Evolutionary conservation across 495 filamentous ascomycete species (phyloP).

Genomic region (Acidiella bohemica): DNA sequence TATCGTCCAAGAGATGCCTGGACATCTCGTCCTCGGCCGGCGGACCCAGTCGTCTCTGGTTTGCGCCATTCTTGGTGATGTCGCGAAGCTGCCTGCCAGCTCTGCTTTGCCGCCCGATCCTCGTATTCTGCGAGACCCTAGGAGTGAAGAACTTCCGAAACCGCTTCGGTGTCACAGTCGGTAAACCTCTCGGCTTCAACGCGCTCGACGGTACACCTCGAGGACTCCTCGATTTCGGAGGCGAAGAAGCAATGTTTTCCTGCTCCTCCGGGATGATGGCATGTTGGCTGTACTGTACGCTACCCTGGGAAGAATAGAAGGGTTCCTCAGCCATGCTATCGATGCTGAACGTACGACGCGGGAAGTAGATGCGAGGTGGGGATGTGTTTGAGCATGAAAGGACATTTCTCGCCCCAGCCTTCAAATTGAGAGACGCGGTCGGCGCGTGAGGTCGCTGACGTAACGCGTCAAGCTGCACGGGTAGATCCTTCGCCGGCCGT

Average conservation of each 20-base stretch:
- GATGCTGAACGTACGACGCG: no score
- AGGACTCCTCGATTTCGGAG: background rate
- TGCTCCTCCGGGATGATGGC: conserved; percentile 6
- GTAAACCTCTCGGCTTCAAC: conserved; percentile 27
- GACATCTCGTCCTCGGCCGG: conserved; percentile 13
- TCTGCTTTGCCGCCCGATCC: conserved; percentile 37
- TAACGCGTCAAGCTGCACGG: no score
- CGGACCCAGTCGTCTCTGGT: conserved; percentile 4
- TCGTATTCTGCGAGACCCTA: conserved; percentile 33
- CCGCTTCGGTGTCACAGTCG: conserved; percentile 33
- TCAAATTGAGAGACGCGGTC: no score
- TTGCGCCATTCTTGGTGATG: conserved; percentile 38
- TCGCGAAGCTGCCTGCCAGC: conserved; percentile 44
- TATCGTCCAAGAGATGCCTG: conserved; percentile 3
- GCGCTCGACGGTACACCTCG: conserved; percentile 7
- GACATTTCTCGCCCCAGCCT: no score
- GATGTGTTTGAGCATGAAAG: background rate
- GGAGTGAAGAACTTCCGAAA: conserved; percentile 82
- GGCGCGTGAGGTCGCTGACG: no score
- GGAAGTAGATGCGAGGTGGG: background rate
- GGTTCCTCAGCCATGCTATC: conserved; percentile 14
- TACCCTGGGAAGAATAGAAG: conserved; percentile 14
- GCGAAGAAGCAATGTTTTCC: conserved; percentile 16
- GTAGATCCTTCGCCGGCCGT: no score
- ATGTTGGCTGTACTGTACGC: conserved; percentile 11